Percentiles rank a stretch among this genome's conserved stretches.
These are phyloP conservation scores for Petunia secreta DNA, from an alignment of 257 asterid species.

Conservation along the genomic window DNA sequence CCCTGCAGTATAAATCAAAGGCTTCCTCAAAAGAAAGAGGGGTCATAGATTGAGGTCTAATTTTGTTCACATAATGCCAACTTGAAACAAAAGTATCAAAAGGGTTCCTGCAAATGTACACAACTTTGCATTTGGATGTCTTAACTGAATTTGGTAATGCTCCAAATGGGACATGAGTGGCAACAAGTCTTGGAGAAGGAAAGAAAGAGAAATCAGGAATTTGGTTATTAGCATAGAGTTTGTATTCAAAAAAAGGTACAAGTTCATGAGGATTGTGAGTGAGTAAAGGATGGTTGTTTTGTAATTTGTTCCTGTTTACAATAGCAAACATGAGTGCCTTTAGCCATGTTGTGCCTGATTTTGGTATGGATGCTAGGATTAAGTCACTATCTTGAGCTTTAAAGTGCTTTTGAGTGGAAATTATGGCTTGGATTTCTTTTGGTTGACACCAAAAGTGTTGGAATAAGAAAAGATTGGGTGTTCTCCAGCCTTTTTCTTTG, in stretches of 20 bases:
- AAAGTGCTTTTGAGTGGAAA: conserved; percentile 32
- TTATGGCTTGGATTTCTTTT: conserved; percentile 38
- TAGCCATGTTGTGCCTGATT: conserved; percentile 69
- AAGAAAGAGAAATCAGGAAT: conserved; percentile 35
- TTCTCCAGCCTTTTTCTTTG: conserved; percentile 58
- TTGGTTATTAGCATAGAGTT: conserved; percentile 32
- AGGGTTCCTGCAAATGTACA: conserved; percentile 57
- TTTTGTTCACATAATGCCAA: conserved; percentile 37
- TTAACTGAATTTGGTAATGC: conserved; percentile 40
- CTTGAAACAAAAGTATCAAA: conserved; percentile 49
- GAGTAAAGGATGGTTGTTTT: conserved; percentile 42
- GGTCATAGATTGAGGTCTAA: conserved; percentile 29
- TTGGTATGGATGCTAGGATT: conserved; percentile 51
- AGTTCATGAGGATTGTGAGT: conserved; percentile 55
- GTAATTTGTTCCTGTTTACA: conserved; percentile 28
- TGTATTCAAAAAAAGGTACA: conserved; percentile 52
- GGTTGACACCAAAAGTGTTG: conserved; percentile 58
- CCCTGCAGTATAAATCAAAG: conserved; percentile 44
- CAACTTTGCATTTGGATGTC: conserved; percentile 36
- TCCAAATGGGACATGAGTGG: conserved; percentile 46
- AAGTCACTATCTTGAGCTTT: conserved; percentile 40
- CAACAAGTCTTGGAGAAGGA: conserved; percentile 44
- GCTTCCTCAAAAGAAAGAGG: conserved; percentile 32
- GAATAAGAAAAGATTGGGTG: conserved; percentile 43
- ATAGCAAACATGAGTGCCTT: conserved; percentile 52